These are phyloP conservation scores for Aspergillus wentii DNA, from an alignment of 495 filamentous ascomycete genomes.

Conservation along the genomic window DNA sequence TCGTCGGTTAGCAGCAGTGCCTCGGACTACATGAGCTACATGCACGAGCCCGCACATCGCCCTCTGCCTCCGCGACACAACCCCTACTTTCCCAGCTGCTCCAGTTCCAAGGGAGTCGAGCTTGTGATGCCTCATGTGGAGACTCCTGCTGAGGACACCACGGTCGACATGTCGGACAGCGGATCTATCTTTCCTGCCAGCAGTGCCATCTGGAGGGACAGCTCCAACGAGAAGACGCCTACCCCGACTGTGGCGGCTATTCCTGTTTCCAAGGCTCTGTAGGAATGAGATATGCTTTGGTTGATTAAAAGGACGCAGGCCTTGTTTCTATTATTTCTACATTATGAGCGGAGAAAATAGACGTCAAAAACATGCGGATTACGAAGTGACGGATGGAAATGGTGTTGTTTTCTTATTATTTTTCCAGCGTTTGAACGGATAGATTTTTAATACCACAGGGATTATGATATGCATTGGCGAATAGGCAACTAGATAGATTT, in stretches of 20 bases:
- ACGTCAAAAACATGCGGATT: too few relatives aligned
- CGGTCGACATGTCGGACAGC: constrained; percentile 11
- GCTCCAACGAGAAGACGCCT: constrained; percentile 6
- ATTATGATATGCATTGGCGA: constrained; percentile 4
- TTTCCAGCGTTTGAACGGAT: constrained; percentile 1
- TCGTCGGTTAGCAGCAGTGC: constrained; percentile 39
- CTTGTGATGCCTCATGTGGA: constrained; percentile 38
- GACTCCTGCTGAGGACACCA: constrained; percentile 11
- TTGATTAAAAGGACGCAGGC: too few relatives aligned
- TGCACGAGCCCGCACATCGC: constrained; percentile 27
- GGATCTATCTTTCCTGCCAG: constrained; percentile 32
- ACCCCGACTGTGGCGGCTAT: constrained; percentile 13
- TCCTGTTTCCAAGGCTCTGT: too few relatives aligned
- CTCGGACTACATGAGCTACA: constrained; percentile 32
- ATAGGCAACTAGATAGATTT: too few relatives aligned
- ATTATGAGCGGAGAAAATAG: too few relatives aligned
- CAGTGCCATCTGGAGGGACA: constrained; percentile 27
- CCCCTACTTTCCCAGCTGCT: constrained; percentile 27
- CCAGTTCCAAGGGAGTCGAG: constrained; percentile 34
- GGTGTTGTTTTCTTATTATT: constrained; percentile 5
- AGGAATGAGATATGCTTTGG: too few relatives aligned
- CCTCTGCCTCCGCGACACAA: constrained; percentile 41
- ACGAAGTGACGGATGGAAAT: constrained; percentile 14
- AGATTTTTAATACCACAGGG: constrained; percentile 8
- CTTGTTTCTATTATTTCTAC: too few relatives aligned